These are phyloP conservation scores for Paramecium sonneborni DNA, from an alignment of 73 alveolate species.

Conservation along the genomic window DNA sequence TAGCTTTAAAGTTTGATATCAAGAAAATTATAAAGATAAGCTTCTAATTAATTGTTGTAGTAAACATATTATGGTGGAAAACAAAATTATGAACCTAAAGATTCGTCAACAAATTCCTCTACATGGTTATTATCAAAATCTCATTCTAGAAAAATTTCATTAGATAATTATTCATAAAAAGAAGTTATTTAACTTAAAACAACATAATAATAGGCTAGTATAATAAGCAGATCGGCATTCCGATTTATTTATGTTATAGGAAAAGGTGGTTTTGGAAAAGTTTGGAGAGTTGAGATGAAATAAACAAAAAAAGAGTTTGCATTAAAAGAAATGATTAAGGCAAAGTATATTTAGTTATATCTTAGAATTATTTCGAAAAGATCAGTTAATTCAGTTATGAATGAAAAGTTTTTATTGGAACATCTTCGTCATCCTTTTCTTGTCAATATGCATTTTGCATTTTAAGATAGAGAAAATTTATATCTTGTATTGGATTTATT, in stretches of 20 bases:
- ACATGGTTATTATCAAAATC: constrained; percentile 32
- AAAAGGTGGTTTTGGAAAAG: constrained; percentile 45
- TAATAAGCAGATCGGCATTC: background rate
- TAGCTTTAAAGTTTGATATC: background rate
- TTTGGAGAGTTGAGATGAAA: constrained; percentile 54
- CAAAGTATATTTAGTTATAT: constrained; percentile 20
- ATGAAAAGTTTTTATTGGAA: constrained; percentile 71
- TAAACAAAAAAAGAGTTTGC: constrained; percentile 32
- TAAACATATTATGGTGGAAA: constrained; percentile 8
- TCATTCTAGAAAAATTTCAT: constrained; percentile 41
- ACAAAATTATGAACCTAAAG: background rate
- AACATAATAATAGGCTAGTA: background rate
- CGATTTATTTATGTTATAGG: constrained; percentile 38
- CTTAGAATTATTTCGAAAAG: constrained; percentile 57
- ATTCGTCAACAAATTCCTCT: background rate
- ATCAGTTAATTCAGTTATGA: constrained; percentile 68
- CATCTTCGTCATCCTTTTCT: constrained; percentile 77
- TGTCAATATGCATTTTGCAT: constrained; percentile 78
- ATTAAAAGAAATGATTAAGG: constrained; percentile 42
- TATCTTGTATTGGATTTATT: constrained; percentile 71
- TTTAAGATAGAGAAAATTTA: constrained; percentile 71
- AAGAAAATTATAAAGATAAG: constrained; percentile 1
- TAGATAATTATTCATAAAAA: background rate
- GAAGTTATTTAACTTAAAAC: background rate
- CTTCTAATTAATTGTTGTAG: background rate